phyloP scores from a whole-genome alignment of 441 rosid species.

The Bocquillonia castaneifolia region DNA sequence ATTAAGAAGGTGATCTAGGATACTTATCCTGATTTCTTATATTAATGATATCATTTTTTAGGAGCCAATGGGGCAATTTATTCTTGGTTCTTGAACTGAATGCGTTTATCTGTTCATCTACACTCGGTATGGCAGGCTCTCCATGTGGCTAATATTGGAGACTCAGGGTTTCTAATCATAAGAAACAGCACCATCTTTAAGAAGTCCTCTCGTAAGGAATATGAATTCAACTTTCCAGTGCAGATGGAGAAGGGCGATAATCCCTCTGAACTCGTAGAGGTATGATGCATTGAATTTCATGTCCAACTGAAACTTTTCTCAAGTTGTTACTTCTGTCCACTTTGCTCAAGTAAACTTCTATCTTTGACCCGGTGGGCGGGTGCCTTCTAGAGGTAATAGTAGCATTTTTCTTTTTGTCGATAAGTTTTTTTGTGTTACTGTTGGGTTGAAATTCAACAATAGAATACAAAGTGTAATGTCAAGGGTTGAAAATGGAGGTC shows the following conservation, averaged over 20 bases:
- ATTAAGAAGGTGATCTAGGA: background rate
- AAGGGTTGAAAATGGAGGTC: too few species aligned
- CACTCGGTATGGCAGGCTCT: constrained; percentile 41
- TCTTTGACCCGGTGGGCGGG: background rate
- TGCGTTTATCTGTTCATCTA: background rate
- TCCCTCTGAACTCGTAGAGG: constrained; percentile 52
- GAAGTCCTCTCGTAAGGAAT: constrained; percentile 59
- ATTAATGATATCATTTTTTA: background rate
- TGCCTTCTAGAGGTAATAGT: background rate
- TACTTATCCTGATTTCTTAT: background rate
- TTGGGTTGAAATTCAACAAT: too few species aligned
- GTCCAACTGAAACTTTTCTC: background rate
- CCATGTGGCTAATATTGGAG: constrained; percentile 65
- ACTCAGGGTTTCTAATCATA: constrained; percentile 66
- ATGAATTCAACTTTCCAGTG: constrained; percentile 65
- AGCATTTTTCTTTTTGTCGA: too few species aligned
- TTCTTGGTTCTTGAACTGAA: background rate
- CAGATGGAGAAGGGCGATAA: constrained; percentile 47
- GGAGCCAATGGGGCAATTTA: background rate
- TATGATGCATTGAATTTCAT: constrained; percentile 23
- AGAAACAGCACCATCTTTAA: constrained; percentile 47
- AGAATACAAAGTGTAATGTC: too few species aligned
- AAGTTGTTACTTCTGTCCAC: background rate
- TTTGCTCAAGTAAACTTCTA: background rate
- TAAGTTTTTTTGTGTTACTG: too few species aligned